Evolutionary conservation across 139 green algal genomes (phyloP).

Genomic region (Gonium pectorale): DNA sequence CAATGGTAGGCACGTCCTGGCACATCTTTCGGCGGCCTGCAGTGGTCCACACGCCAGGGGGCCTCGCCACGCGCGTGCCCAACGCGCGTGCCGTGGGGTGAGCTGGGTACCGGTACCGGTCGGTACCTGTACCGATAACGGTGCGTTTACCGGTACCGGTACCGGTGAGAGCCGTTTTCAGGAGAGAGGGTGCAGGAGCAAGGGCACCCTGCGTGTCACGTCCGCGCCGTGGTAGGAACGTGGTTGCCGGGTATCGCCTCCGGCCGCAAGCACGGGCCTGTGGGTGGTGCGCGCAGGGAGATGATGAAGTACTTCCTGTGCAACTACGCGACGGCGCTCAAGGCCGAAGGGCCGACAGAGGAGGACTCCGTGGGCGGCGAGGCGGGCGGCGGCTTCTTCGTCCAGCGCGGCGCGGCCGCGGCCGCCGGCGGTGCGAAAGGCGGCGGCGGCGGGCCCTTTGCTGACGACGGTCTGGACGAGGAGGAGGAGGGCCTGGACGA

Average conservation of each 20-base stretch:
- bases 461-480: neutral
- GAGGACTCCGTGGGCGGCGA: neutral
- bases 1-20: neutral
- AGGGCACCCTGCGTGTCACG: no score
- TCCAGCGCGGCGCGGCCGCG: neutral
- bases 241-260: no score
- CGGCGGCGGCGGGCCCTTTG: neutral
- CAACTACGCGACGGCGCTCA: neutral
- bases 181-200: no score
- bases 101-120: no score
- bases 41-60: no score
- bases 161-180: no score
- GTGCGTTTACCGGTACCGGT: no score
- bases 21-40: neutral
- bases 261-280: no score
- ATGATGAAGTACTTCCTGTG: constrained; percentile 25
- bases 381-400: constrained; percentile 3
- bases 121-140: no score
- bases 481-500: constrained; percentile 18
- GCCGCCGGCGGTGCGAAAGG: neutral
- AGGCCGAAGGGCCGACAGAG: neutral
- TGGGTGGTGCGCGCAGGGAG: neutral
- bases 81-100: no score
- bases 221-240: no score
- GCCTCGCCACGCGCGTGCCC: no score